Base-by-base conservation (phyloP, 768 basidiomycete genomes). In the Hypholoma fasciculare region DNA sequence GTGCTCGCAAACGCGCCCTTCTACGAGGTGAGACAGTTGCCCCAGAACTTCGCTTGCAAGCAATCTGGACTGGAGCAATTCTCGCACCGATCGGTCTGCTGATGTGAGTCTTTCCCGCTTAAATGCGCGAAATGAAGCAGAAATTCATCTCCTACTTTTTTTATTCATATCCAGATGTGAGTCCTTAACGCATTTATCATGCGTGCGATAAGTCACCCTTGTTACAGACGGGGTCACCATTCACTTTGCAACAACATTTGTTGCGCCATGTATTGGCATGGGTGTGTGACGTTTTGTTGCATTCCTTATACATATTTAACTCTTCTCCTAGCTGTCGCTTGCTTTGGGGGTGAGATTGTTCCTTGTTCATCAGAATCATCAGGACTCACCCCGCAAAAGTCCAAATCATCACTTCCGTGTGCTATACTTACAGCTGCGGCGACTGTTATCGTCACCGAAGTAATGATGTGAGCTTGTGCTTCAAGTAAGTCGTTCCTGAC, bases 201-300 rank as follows among this genome's bases (percentile, higher is more conserved):
- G 7, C 30, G 30, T 34, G 30, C 6, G 30, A 34, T 34, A 9
- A 34, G 9, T 34, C 30, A 9, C 1, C 30, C 30, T 16, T 55
- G 14, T 30, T 19, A 4, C 37, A 74, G 74, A 74, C 67, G 72
- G 73, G 0, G 58, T 74, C 9, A 76, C 73, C 2, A 64, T 76
- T 27, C 73, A 71, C 51, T 74, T 68, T 53, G 59, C 69, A 1
- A 70, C 63, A 23, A 74, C 69, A 0, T 74, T 73, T 54, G 64
- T 75, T 30, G 73, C 74, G 0, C 74, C 74, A 1, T 76, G 73
- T 49, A 73, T 76, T 52, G 74, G 73, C 17, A 76, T 74, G 72
- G 71, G 73, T 74, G 52, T 20, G 69, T 69, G 3, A 3, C n/a
- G 13, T 13, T 37, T 48, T 55, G 23, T 5, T 19, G 2, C 42